A percentile compares a stretch with the other conserved stretches of the same genome.
Evolutionary conservation across 2,329 filamentous ascomycete genomes (phyloP).

Genomic region (Fusarium oligoseptatum): DNA sequence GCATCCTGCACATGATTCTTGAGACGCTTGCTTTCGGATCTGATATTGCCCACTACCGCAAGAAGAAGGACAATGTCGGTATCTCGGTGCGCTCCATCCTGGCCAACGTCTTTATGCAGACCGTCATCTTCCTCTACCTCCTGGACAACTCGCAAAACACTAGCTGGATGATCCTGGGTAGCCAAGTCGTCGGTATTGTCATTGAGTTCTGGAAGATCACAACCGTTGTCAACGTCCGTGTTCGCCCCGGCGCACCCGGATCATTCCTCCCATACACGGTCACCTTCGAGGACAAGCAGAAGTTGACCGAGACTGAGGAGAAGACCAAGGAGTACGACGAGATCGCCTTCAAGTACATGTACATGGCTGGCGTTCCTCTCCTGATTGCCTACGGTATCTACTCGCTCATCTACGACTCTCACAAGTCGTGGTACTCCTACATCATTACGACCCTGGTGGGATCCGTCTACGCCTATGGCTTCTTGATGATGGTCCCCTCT

Average conservation of each 20-base stretch:
- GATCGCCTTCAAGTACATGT: slow-evolving; percentile 98
- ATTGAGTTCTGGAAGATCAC: slow-evolving; percentile 93
- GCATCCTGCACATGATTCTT: slow-evolving; percentile 91
- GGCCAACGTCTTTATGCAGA: slow-evolving; percentile 98
- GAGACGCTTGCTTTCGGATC: slow-evolving; percentile 97
- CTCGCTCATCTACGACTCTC: slow-evolving; percentile 90
- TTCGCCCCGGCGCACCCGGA: slow-evolving; percentile 76
- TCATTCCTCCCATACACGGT: slow-evolving; percentile 84
- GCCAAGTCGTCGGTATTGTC: slow-evolving; percentile 84
- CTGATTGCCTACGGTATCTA: slow-evolving; percentile 91
- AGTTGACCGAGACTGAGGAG: slow-evolving; percentile 93
- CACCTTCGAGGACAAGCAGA: slow-evolving; percentile 95
- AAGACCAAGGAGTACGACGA: slow-evolving; percentile 99
- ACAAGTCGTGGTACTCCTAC: slow-evolving; percentile 99
- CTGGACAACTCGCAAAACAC: slow-evolving; percentile 98
- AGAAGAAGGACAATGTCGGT: slow-evolving; percentile 99
- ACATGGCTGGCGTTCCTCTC: slow-evolving; percentile 89
- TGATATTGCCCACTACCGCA: slow-evolving; percentile 97
- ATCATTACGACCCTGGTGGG: slow-evolving; percentile 95
- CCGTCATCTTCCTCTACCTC: slow-evolving; percentile 94
- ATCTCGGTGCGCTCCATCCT: slow-evolving; percentile 96
- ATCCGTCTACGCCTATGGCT: slow-evolving; percentile 97
- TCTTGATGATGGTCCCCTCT: slow-evolving; percentile 98
- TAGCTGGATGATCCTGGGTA: slow-evolving; percentile 98
- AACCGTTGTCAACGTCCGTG: slow-evolving; percentile 89